Conservation (phyloP, 176 grass and related monocot genomes). For the Olyra latifolia region DNA sequence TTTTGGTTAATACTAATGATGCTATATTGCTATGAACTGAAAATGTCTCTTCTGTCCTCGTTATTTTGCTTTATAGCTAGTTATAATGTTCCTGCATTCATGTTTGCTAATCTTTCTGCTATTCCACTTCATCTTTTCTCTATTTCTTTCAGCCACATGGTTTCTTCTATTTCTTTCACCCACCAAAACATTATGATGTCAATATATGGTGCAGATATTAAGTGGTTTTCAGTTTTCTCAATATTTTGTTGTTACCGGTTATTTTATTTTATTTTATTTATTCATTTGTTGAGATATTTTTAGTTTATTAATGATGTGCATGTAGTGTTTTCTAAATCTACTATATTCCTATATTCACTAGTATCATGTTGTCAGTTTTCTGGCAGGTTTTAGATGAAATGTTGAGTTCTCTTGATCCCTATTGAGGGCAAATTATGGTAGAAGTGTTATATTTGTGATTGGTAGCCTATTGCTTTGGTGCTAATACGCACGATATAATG, state of each 20-base stretch:
- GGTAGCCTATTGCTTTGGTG: neutral
- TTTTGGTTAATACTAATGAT: neutral
- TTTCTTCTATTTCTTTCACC: neutral
- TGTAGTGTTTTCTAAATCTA: neutral
- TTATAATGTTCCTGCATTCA: neutral
- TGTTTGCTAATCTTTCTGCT: neutral
- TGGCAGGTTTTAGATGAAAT: neutral
- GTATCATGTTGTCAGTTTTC: neutral
- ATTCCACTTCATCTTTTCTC: neutral
- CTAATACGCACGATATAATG: neutral
- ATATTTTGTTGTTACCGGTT: neutral
- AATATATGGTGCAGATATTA: neutral
- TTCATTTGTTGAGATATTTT: neutral
- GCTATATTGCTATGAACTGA: neutral
- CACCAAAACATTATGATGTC: neutral
- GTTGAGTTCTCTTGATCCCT: neutral
- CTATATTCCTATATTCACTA: constrained; percentile 7
- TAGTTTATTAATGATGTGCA: neutral
- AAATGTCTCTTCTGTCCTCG: neutral
- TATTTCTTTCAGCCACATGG: neutral
- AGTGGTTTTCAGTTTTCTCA: neutral
- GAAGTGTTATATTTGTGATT: neutral
- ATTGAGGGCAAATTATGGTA: neutral
- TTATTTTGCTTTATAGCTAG: neutral
- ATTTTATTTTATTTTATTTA: neutral